Conservation (phyloP, 306 rosid species). For the Betula pendula region DNA sequence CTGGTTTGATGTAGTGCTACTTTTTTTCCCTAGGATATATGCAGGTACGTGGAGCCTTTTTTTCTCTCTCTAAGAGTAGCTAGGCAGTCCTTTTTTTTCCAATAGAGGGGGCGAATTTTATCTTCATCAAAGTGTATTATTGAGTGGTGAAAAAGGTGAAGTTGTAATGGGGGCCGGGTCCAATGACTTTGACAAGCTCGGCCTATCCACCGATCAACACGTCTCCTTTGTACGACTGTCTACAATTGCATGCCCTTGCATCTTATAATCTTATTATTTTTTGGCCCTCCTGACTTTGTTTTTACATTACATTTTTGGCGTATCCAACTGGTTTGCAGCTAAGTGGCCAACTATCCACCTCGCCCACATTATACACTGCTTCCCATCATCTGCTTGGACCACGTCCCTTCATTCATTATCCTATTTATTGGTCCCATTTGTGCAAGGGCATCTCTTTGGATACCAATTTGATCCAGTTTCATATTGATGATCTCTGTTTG, state of each 20-base stretch:
- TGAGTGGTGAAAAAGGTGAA: conserved; percentile 33
- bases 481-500: too few relatives aligned
- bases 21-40: neutral
- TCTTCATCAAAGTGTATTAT: conserved; percentile 44
- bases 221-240: conserved; percentile 27
- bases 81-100: conserved; percentile 42
- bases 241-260: conserved; percentile 43
- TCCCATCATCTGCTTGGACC: conserved; percentile 33
- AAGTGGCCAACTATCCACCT: conserved; percentile 27
- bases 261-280: conserved; percentile 20
- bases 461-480: too few relatives aligned
- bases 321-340: conserved; percentile 42
- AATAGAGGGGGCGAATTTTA: conserved; percentile 38
- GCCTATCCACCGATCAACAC: conserved; percentile 25
- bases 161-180: conserved; percentile 27
- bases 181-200: conserved; percentile 40
- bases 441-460: too few relatives aligned
- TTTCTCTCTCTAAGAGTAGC: conserved; percentile 1
- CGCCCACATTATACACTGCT: neutral
- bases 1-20: neutral
- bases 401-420: conserved; percentile 8
- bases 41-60: conserved; percentile 26
- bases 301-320: conserved; percentile 28
- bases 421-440: conserved; percentile 27
- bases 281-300: conserved; percentile 35